Evolutionary conservation across 352 stramenopile species (phyloP).

Genomic region (Phytophthora pseudosyringae): DNA sequence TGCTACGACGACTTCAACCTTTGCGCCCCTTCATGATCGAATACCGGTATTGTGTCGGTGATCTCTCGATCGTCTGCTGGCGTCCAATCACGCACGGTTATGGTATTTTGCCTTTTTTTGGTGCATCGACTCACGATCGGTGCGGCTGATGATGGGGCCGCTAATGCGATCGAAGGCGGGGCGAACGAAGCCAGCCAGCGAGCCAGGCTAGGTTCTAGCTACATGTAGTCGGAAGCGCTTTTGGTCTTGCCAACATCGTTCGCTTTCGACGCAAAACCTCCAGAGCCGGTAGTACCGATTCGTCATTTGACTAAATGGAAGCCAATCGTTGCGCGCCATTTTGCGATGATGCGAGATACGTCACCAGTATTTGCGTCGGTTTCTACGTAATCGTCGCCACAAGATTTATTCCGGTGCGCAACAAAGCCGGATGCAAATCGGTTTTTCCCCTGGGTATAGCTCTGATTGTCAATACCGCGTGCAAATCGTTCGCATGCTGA

Average conservation of each 20-base stretch:
- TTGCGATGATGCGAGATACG: slow-evolving; percentile 7
- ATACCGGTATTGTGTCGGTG: slow-evolving; percentile 5
- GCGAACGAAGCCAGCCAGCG: not conserved
- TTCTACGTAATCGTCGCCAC: slow-evolving; percentile 12
- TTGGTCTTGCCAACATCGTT: not conserved
- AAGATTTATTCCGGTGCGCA: slow-evolving; percentile 17
- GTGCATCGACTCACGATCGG: not conserved
- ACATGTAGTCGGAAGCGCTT: too few relatives aligned
- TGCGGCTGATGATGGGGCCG: not conserved
- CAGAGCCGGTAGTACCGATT: not conserved
- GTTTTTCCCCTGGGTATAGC: slow-evolving; percentile 3
- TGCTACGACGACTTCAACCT: not conserved
- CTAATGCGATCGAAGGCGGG: not conserved
- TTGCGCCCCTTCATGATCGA: slow-evolving; percentile 22
- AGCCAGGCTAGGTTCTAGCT: too few relatives aligned
- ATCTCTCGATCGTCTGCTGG: not conserved
- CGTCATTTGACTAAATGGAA: slow-evolving; percentile 4
- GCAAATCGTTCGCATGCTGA: not conserved
- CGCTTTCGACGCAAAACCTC: not conserved
- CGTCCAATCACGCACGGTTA: slow-evolving; percentile 14
- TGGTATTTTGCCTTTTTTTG: not conserved
- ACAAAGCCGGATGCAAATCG: not conserved
- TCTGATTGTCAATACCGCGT: not conserved
- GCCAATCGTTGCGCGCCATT: slow-evolving; percentile 2
- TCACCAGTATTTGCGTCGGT: slow-evolving; percentile 1